These are phyloP conservation scores for Leccinum longicurvipes DNA, from an alignment of 768 basidiomycete genomes.

Conservation along the genomic window DNA sequence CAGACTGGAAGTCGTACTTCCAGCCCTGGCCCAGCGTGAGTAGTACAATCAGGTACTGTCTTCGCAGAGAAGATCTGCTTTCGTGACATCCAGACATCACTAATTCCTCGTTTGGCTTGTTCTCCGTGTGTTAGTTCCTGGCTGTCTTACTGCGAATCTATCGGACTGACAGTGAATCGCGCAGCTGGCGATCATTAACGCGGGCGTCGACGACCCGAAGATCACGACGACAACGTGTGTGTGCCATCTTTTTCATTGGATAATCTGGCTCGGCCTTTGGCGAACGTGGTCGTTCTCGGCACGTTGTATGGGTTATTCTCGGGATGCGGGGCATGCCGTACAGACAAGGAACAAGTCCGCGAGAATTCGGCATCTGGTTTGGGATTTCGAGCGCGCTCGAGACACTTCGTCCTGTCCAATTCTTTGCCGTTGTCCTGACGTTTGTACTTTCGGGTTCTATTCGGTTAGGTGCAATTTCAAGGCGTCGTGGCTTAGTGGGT, in stretches of 20 bases:
- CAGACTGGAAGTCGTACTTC: too few relatives aligned
- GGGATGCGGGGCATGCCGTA: conserved; percentile 36
- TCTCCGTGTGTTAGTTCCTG: too few relatives aligned
- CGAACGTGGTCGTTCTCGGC: conserved; percentile 40
- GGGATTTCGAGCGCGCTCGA: conserved; percentile 33
- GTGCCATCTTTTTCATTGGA: conserved; percentile 41
- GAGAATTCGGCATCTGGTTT: conserved; percentile 49
- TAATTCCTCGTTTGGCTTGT: too few relatives aligned
- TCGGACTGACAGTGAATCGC: not conserved
- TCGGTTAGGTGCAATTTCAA: conserved; percentile 1
- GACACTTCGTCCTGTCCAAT: not conserved
- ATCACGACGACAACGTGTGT: conserved; percentile 32
- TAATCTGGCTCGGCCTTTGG: conserved; percentile 38
- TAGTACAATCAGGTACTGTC: too few relatives aligned
- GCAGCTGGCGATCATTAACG: conserved; percentile 54
- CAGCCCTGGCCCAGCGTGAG: too few relatives aligned
- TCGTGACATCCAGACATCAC: too few relatives aligned
- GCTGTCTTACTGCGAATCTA: not conserved
- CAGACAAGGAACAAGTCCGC: conserved; percentile 6
- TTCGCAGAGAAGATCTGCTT: too few relatives aligned
- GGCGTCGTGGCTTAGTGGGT: conserved; percentile 21
- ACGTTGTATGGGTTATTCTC: conserved; percentile 48
- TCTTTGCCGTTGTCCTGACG: not conserved
- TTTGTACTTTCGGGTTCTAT: too few relatives aligned
- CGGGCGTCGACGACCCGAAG: conserved; percentile 41